Base-by-base conservation (phyloP, 768 basidiomycete genomes). In the Pleurotus citrinopileatus region DNA sequence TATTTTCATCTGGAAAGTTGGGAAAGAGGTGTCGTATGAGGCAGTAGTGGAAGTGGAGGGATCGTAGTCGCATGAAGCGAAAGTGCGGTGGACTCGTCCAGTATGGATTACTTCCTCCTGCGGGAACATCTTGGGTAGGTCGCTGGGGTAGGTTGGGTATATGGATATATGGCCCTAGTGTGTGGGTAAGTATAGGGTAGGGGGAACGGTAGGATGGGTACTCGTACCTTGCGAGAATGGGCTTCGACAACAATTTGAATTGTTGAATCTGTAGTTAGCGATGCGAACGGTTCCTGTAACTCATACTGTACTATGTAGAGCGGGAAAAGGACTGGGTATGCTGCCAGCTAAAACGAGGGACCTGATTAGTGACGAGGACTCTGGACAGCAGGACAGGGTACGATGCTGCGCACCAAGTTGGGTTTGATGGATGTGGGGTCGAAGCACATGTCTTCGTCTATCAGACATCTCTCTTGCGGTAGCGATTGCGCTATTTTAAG, bases 271-370 rank as follows among this genome's bases (percentile, higher is more conserved):
- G 40, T 54, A 13, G 23, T 51, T 37, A 4, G 38, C 40, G 9
- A 44, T 26, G 32, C 58, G 53, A 46, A 19, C n/a, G 55, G 53
- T 17, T 61, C 53, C 4, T 55, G 42, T 5, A 65, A 59, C 46
- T 74, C 60, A 60, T 84, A 87, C 58, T 77, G 76, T 17, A 73
- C 74, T 8, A 87, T 67, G 65, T 87, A 88, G 3, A 85, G 62
- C 3, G 86, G 86, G n/a, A 87, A 64, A 19, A 87, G 72, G 27
- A 87, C 69, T 2, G 86, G 86, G 57, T 81, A 84, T 32, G 78
- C 82, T 20, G 83, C 76, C 17, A 80, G 69, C 84, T 84, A 59
- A 52, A 20, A n/a, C 19, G 40, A 7, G 32, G 22, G 28, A 50
- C 25, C 15, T 55, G 51, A 50, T 29, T 38, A 61, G 27, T 53